Base-by-base conservation (phyloP, 176 grass and related monocot genomes). In the Musa itinerans region DNA sequence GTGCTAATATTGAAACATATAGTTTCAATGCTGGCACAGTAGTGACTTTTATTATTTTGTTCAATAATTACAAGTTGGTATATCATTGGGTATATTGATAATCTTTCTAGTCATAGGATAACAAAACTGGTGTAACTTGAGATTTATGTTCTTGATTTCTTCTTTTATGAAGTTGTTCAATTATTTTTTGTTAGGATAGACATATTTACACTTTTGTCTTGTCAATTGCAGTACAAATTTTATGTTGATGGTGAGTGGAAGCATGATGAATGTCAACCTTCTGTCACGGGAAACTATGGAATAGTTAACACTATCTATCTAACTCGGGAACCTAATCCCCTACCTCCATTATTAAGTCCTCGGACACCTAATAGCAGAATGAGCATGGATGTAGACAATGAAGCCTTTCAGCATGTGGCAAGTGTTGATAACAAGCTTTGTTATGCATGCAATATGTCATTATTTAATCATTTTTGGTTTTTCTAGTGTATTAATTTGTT, bases 181-280 rank as follows among this genome's bases (percentile, higher is more conserved):
- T n/a, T 61, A 19, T 16, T 57, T 8, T 16, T 65, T 65, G n/a
- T 2, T 43, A 19, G 12, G 29, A 43, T 43, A 43, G 34, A 43
- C 34, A 43, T 50, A 43, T 34, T 27, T 43, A 29, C 26, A 17
- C 24, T 51, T 12, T 21, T 70, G 68, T 70, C 68, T 80, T 81
- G 63, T 83, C 78, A 75, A 66, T 13, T 73, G 52, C 95, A 99
- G 96, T 99, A 88, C 81, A 99, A 99, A 73, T 99, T 99, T 65
- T 92, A 27, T 85, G 96, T 99, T 78, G 96, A 95, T 50, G 96
- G 96, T 10, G 84, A 99, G 34, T 99, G 96, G 96, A 80, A 78
- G 74, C 86, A 99, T 53, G 95, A 99, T 77, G 95, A 99, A 48
- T 77, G 50, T 9, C 91, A 88, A 71, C 88, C 95, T 52, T 92